These are phyloP conservation scores for Arxiozyma slooffiae DNA, from an alignment of 1,139 yeast species.

Conservation along the genomic window DNA sequence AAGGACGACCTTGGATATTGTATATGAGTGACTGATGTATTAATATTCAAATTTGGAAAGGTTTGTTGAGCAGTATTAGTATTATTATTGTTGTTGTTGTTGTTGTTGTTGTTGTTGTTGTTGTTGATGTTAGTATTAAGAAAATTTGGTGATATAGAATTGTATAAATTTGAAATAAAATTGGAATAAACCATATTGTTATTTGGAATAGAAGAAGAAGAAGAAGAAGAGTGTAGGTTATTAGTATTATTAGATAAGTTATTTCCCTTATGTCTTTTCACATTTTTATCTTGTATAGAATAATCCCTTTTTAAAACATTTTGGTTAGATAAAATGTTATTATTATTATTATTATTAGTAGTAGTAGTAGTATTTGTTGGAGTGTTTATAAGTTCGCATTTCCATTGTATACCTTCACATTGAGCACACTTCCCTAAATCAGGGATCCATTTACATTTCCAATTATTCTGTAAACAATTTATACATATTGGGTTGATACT, in stretches of 20 bases:
- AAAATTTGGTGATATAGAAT: conserved; percentile 6
- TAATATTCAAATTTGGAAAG: neutral
- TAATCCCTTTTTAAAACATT: neutral
- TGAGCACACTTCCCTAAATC: conserved; percentile 52
- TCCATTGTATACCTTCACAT: conserved; percentile 59
- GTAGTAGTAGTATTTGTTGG: neutral
- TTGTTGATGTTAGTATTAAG: neutral
- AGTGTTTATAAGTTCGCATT: conserved; percentile 42
- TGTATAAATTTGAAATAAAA: conserved; percentile 14
- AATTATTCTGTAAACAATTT: conserved; percentile 57
- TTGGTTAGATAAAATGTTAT: neutral
- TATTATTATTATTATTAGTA: neutral
- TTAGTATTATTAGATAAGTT: conserved; percentile 11
- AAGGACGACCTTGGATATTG: conserved; percentile 72
- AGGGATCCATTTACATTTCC: conserved; percentile 54
- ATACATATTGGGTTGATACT: conserved; percentile 43
- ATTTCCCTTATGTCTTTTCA: conserved; percentile 9
- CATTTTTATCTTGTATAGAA: neutral
- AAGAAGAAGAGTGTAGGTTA: neutral
- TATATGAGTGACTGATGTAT: conserved; percentile 22
- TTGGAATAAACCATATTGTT: conserved; percentile 13
- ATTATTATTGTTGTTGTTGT: neutral
- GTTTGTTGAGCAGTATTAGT: neutral
- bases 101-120: conserved; percentile 1
- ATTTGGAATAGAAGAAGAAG: neutral